Conservation (phyloP, 768 basidiomycete species). For the Pulveroboletus ravenelii region DNA sequence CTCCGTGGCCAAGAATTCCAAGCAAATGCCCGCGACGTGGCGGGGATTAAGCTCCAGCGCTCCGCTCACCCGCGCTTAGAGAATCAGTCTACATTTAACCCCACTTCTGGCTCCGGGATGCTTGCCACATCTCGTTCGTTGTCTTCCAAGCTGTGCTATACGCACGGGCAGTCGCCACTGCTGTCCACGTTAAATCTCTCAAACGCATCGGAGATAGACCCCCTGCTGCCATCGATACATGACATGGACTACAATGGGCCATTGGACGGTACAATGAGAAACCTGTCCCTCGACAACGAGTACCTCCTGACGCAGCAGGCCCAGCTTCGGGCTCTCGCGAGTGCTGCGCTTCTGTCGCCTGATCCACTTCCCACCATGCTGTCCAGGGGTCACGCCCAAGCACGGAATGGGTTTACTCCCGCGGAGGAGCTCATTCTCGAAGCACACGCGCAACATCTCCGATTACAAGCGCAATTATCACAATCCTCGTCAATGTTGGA, state of each 20-base stretch:
- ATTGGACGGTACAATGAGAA: constrained; percentile 11
- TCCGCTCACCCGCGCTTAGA: constrained; percentile 2
- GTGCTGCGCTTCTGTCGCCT: constrained; percentile 10
- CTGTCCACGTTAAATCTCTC: constrained; percentile 11
- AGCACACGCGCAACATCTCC: constrained; percentile 37
- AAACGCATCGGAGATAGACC: constrained; percentile 37
- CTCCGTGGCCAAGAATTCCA: constrained; percentile 60
- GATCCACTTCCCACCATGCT: constrained; percentile 4
- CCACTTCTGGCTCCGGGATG: not conserved
- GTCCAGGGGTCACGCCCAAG: constrained; percentile 30
- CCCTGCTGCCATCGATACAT: constrained; percentile 35
- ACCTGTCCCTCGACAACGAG: constrained; percentile 13
- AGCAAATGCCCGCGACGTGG: constrained; percentile 4
- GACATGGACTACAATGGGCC: constrained; percentile 17
- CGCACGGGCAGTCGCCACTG: constrained; percentile 15
- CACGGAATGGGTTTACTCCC: constrained; percentile 57
- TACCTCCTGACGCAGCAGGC: constrained; percentile 17
- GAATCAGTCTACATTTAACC: constrained; percentile 1
- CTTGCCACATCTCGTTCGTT: constrained; percentile 18
- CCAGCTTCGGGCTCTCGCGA: constrained; percentile 23
- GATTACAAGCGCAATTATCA: constrained; percentile 11
- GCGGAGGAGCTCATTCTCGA: constrained; percentile 67
- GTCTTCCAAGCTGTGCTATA: constrained; percentile 18
- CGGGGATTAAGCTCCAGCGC: constrained; percentile 10
- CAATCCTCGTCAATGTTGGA: constrained; percentile 9